Evolutionary conservation across 2,329 filamentous ascomycete species (phyloP).

Genomic region (Dothiorella sarmentorum): DNA sequence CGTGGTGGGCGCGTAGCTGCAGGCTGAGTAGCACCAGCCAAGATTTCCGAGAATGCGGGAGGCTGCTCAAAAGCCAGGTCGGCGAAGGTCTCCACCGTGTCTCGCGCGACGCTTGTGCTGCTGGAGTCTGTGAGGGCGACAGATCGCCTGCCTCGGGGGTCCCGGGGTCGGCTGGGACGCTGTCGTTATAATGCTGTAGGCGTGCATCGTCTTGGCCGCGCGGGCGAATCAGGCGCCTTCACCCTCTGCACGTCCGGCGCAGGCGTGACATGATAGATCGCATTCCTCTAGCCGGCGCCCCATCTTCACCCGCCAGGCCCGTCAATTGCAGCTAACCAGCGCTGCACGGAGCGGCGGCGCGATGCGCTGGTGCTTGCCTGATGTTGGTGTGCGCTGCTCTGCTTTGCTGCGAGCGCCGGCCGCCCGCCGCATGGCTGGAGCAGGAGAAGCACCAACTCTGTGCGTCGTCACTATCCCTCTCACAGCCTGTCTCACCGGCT

Average conservation of each 20-base stretch:
- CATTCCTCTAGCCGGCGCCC: slow-evolving; percentile 14
- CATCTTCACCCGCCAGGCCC: background rate
- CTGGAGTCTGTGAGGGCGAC: slow-evolving; percentile 9
- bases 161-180: background rate
- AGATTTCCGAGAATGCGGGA: slow-evolving; percentile 13
- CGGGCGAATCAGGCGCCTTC: slow-evolving; percentile 5
- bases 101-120: slow-evolving; percentile 13
- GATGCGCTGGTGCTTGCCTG: slow-evolving; percentile 1
- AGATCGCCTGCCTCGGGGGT: slow-evolving; percentile 10
- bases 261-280: slow-evolving; percentile 16
- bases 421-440: background rate
- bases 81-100: slow-evolving; percentile 11
- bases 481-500: slow-evolving; percentile 33
- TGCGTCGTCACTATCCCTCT: slow-evolving; percentile 35
- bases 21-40: slow-evolving; percentile 7
- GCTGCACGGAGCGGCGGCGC: background rate
- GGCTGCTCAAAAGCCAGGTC: too few relatives aligned
- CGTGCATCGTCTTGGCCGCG: slow-evolving; percentile 9
- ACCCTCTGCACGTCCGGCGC: slow-evolving; percentile 8
- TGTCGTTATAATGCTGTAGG: slow-evolving; percentile 14
- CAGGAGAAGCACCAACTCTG: slow-evolving; percentile 22
- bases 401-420: too few relatives aligned
- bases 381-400: too few relatives aligned
- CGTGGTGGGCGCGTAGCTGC: slow-evolving; percentile 11
- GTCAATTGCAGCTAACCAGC: background rate